phyloP scores from a whole-genome alignment of 768 basidiomycete species.

The Termitomyces bulborhizus region DNA sequence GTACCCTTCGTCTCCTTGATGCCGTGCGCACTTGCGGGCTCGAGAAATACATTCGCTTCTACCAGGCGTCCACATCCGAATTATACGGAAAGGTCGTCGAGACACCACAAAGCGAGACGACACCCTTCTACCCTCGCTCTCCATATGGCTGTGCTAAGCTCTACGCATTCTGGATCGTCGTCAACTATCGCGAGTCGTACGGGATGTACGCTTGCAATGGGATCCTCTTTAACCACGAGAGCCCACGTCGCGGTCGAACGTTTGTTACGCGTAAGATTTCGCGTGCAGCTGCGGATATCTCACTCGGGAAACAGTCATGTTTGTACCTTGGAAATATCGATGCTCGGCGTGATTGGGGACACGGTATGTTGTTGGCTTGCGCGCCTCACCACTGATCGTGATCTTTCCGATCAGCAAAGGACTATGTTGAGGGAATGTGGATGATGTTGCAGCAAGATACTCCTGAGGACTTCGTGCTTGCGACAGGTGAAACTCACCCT shows the following conservation, averaged over 20 bases:
- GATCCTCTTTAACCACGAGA: slow-evolving; percentile 98
- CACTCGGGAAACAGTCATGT: slow-evolving; percentile 81
- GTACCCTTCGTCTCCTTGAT: slow-evolving; percentile 92
- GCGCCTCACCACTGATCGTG: background rate
- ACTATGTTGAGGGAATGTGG: slow-evolving; percentile 99
- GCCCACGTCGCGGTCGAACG: slow-evolving; percentile 87
- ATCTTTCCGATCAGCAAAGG: slow-evolving; percentile 45
- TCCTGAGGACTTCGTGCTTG: slow-evolving; percentile 89
- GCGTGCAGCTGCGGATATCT: slow-evolving; percentile 89
- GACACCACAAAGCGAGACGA: slow-evolving; percentile 92
- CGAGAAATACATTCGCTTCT: slow-evolving; percentile 90
- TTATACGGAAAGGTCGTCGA: slow-evolving; percentile 96
- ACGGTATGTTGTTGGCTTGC: slow-evolving; percentile 48
- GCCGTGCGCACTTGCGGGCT: slow-evolving; percentile 95
- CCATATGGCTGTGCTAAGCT: slow-evolving; percentile 97
- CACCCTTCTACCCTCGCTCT: slow-evolving; percentile 97
- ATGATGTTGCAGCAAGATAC: slow-evolving; percentile 83
- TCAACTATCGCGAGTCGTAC: slow-evolving; percentile 93
- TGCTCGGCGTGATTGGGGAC: slow-evolving; percentile 96
- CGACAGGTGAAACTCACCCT: slow-evolving; percentile 92
- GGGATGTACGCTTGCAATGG: slow-evolving; percentile 97
- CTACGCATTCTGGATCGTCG: slow-evolving; percentile 86
- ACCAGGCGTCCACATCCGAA: slow-evolving; percentile 96
- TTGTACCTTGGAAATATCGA: slow-evolving; percentile 94
- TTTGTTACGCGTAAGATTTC: slow-evolving; percentile 96